Evolutionary conservation across 768 basidiomycete species (phyloP).

Genomic region (Tulasnella sp.): DNA sequence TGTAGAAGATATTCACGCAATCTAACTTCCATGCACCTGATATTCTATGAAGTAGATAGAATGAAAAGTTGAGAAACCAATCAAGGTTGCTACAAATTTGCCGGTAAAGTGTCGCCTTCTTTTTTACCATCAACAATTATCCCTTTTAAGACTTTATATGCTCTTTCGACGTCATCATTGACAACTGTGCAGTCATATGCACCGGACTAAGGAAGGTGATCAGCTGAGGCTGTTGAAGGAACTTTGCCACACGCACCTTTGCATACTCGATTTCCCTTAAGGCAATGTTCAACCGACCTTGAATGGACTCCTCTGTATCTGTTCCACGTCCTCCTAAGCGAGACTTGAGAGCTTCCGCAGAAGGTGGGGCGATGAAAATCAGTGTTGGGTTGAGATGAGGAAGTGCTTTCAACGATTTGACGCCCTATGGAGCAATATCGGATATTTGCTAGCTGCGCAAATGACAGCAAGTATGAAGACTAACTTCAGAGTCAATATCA

Average conservation of each 20-base stretch:
- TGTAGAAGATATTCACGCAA: too few relatives aligned
- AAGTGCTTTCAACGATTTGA: constrained; percentile 31
- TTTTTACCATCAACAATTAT: constrained; percentile 4
- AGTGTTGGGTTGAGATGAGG: constrained; percentile 30
- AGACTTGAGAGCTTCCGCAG: constrained; percentile 25
- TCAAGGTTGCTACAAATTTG: too few relatives aligned
- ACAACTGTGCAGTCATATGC: constrained; percentile 32
- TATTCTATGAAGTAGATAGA: too few relatives aligned
- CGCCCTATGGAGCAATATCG: constrained; percentile 24
- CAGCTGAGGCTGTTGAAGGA: not conserved
- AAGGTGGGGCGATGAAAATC: constrained; percentile 36
- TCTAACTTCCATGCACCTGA: too few relatives aligned
- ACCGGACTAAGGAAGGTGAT: constrained; percentile 7
- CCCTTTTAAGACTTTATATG: constrained; percentile 27
- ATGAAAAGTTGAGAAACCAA: too few relatives aligned
- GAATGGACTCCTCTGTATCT: constrained; percentile 28
- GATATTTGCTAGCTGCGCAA: not conserved
- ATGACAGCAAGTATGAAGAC: not conserved
- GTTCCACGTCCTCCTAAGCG: constrained; percentile 33
- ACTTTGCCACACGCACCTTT: constrained; percentile 19
- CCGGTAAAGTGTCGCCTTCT: constrained; percentile 2
- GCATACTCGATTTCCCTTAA: constrained; percentile 33
- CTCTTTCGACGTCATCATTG: constrained; percentile 35
- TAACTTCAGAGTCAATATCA: constrained; percentile 36
- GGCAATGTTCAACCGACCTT: constrained; percentile 29